A percentile compares a stretch with the other conserved stretches of the same genome.
phyloP scores from a whole-genome alignment of 306 rosid genomes.

The Prunus salicina region DNA sequence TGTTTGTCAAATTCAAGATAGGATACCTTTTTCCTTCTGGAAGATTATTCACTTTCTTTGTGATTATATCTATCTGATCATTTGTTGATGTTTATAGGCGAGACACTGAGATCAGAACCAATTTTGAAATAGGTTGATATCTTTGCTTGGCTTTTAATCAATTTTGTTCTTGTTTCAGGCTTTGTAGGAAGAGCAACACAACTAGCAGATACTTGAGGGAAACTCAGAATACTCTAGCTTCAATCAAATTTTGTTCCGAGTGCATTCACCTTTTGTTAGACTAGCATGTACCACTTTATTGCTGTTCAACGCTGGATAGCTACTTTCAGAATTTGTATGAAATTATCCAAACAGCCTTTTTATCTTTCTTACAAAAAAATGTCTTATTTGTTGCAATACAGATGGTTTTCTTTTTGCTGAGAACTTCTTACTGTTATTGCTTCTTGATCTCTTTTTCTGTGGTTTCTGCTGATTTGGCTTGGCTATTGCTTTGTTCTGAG shows the following conservation, averaged over 20 bases:
- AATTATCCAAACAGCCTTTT: constrained; percentile 25
- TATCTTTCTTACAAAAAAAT: constrained; percentile 20
- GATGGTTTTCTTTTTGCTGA: constrained; percentile 21
- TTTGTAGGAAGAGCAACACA: constrained; percentile 8
- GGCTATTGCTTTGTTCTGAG: constrained; percentile 14
- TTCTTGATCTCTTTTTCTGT: constrained; percentile 26
- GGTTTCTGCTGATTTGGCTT: constrained; percentile 18
- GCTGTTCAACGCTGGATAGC: constrained; percentile 15
- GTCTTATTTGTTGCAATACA: constrained; percentile 25
- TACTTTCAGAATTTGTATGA: constrained; percentile 5
- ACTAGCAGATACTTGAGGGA: constrained; percentile 11
- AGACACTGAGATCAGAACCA: not conserved
- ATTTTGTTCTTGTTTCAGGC: not conserved
- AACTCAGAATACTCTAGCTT: constrained; percentile 17
- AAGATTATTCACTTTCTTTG: not conserved
- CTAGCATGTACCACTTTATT: constrained; percentile 14
- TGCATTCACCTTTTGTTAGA: constrained; percentile 20
- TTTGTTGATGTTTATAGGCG: not conserved
- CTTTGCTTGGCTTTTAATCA: not conserved
- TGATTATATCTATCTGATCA: not conserved
- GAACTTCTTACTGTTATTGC: constrained; percentile 1
- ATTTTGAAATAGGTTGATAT: not conserved
- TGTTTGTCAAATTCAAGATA: not conserved
- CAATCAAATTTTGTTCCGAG: constrained; percentile 16
- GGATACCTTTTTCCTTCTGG: not conserved